Percentiles rank a stretch among this genome's conserved stretches.
These are phyloP conservation scores for Phytopythium kandeliae DNA, from an alignment of 352 stramenopile genomes.

Conservation along the genomic window DNA sequence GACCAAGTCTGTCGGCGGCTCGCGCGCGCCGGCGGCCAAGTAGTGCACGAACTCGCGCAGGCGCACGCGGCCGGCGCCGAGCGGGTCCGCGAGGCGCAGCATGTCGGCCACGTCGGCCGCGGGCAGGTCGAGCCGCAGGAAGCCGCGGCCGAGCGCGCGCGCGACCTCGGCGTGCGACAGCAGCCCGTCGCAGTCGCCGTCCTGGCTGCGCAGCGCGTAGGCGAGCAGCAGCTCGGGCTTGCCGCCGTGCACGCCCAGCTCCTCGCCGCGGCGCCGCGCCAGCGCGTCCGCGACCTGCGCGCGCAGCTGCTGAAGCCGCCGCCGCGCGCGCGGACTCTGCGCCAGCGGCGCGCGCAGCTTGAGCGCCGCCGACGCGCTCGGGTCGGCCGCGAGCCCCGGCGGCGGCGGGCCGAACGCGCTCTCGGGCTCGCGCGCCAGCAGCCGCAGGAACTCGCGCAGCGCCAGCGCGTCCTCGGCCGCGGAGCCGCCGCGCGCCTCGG, in stretches of 20 bases:
- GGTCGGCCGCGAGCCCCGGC: conserved; percentile 20
- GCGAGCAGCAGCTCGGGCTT: conserved; percentile 64
- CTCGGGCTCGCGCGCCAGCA: conserved; percentile 36
- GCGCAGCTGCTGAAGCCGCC: conserved; percentile 62
- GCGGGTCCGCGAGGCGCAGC: conserved; percentile 65
- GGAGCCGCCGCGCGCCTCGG: conserved; percentile 50
- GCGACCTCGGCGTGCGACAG: conserved; percentile 70
- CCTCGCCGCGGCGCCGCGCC: conserved; percentile 39
- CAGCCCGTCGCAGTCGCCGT: conserved; percentile 66
- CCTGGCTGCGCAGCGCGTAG: conserved; percentile 77
- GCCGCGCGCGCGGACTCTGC: conserved; percentile 46
- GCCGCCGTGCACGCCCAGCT: conserved; percentile 51
- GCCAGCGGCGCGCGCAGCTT: conserved; percentile 67
- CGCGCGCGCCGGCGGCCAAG: conserved; percentile 56
- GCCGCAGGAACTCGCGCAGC: conserved; percentile 67
- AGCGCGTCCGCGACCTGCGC: conserved; percentile 55
- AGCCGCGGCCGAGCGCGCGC: conserved; percentile 50
- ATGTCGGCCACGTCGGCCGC: conserved; percentile 62
- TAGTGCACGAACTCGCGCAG: conserved; percentile 82
- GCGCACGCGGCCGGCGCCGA: conserved; percentile 65
- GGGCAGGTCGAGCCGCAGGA: conserved; percentile 49
- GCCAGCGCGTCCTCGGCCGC: conserved; percentile 73
- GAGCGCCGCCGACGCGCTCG: conserved; percentile 47
- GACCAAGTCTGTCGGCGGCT: conserved; percentile 55
- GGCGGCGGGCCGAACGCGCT: conserved; percentile 33